Percentiles rank a stretch among this genome's conserved stretches.
phyloP scores from a whole-genome alignment of 2,329 filamentous ascomycete genomes.

The Aaosphaeria arxii region DNA sequence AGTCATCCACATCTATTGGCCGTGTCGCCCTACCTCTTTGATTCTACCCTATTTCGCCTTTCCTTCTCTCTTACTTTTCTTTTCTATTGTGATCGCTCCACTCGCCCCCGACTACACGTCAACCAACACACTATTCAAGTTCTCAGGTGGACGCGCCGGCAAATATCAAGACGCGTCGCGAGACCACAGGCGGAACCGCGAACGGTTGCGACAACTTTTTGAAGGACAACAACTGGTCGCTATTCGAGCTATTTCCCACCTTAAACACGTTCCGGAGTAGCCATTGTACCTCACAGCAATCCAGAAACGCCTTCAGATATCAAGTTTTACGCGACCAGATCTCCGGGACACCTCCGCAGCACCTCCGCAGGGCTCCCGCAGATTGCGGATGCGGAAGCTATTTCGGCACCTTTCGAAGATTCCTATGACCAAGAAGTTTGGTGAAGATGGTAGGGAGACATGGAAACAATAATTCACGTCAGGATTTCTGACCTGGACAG shows the following conservation, averaged over 20 bases:
- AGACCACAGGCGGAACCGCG: slow-evolving; percentile 28
- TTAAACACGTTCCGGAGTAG: slow-evolving; percentile 8
- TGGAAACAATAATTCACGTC: too few species aligned
- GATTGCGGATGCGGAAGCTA: slow-evolving; percentile 17
- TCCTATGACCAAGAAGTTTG: slow-evolving; percentile 26
- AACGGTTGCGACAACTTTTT: slow-evolving; percentile 30
- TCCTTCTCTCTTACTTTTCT: slow-evolving; percentile 18
- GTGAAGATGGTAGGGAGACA: slow-evolving; percentile 30
- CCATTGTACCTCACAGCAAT: slow-evolving; percentile 5
- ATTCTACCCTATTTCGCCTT: neutral
- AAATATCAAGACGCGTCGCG: slow-evolving; percentile 39
- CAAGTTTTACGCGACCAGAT: neutral
- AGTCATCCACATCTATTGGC: too few species aligned
- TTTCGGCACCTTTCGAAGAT: slow-evolving; percentile 11
- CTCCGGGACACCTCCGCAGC: slow-evolving; percentile 10
- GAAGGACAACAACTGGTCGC: slow-evolving; percentile 16
- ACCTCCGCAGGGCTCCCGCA: slow-evolving; percentile 22
- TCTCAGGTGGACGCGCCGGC: slow-evolving; percentile 41
- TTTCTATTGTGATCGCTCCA: slow-evolving; percentile 20
- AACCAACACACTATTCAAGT: slow-evolving; percentile 21
- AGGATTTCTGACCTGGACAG: slow-evolving; percentile 47
- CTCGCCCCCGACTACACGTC: slow-evolving; percentile 25
- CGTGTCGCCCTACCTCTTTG: too few species aligned
- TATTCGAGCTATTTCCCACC: slow-evolving; percentile 11
- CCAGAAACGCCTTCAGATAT: neutral